Evolutionary conservation across 768 basidiomycete species (phyloP), one percentile per base, ranked within the genome.

Genomic region (Auricularia heimuer): DNA sequence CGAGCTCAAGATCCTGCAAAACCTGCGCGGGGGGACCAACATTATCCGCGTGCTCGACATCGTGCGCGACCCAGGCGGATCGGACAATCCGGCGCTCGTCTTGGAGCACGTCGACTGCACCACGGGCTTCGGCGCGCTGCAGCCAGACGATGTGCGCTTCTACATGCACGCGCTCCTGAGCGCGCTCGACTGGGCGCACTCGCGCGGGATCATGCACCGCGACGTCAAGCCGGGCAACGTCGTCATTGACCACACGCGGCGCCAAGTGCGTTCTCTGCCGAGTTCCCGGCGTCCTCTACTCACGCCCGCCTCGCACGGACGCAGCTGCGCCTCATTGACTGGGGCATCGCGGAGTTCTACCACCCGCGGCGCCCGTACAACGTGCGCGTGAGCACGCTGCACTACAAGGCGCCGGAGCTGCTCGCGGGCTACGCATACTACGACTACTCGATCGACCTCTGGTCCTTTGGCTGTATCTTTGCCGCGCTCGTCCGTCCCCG

Each of bases 301-400:
- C 11, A 35, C 61, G 34, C 29, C 29, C 29, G 29, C 29, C 29
- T 29, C 29, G 39, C 12, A 14, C 39, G 39, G 0, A 7, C 0
- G 12, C 67, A 83, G 83, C 71, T 83, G 61, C 76, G 81, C 34
- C 73, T 89, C 65, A 89, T 89, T 67, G 88, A 89, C 74, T 89
- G 88, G 88, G 88, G 88, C 44, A 73, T 89, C 64, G 88, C 87
- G 42, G 88, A 89, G 71, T 89, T 89, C 73, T 89, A 89, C 72
- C 86, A 88, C 69, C 83, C 86, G 2, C 80, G 81, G 58, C 85
- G 83, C 54, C 81, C 86, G 42, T 88, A 88, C 75, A 87, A 89
- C 70, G 85, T 89, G 65, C 81, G 88, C 39, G 88, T 89, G 24
- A 86, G 87, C 21, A 83, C 81, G 63, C 79, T 86, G 69, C 88